Conservation (phyloP, 352 stramenopile genomes). For the Globisporangium okanoganense region DNA sequence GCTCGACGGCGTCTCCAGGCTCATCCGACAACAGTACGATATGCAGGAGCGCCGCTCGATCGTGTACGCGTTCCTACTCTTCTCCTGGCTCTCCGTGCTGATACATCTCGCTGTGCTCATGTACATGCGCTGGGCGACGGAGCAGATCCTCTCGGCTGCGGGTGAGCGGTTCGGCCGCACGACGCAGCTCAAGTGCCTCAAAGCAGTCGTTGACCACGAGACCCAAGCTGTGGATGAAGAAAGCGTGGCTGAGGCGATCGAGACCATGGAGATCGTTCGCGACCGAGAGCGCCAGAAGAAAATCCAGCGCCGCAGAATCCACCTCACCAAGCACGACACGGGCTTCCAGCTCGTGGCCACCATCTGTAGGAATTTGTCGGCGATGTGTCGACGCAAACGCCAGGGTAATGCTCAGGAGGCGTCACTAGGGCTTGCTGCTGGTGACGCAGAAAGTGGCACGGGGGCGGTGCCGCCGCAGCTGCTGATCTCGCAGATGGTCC, state of each 20-base stretch:
- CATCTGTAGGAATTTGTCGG: constrained; percentile 7
- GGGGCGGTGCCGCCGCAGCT: background rate
- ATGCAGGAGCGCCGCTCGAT: constrained; percentile 27
- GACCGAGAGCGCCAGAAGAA: constrained; percentile 8
- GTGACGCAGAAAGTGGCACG: background rate
- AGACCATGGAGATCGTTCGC: constrained; percentile 21
- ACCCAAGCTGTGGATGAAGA: constrained; percentile 14
- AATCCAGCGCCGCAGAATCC: background rate
- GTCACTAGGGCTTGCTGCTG: background rate
- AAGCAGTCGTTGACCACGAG: constrained; percentile 19
- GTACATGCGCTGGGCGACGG: constrained; percentile 35
- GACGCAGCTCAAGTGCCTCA: constrained; percentile 17
- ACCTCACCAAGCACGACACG: constrained; percentile 17
- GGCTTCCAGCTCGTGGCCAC: constrained; percentile 29
- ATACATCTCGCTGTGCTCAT: constrained; percentile 31
- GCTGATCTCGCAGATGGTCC: background rate
- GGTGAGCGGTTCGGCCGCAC: constrained; percentile 16
- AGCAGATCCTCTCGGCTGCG: constrained; percentile 25
- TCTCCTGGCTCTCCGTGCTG: constrained; percentile 31
- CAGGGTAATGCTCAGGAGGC: background rate
- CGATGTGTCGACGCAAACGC: background rate
- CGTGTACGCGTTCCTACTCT: constrained; percentile 31
- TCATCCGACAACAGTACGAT: constrained; percentile 13
- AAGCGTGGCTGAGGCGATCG: constrained; percentile 22
- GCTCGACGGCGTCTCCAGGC: constrained; percentile 20